Evolutionary conservation across 768 basidiomycete species (phyloP).

Genomic region (Mycena chlorophos): DNA sequence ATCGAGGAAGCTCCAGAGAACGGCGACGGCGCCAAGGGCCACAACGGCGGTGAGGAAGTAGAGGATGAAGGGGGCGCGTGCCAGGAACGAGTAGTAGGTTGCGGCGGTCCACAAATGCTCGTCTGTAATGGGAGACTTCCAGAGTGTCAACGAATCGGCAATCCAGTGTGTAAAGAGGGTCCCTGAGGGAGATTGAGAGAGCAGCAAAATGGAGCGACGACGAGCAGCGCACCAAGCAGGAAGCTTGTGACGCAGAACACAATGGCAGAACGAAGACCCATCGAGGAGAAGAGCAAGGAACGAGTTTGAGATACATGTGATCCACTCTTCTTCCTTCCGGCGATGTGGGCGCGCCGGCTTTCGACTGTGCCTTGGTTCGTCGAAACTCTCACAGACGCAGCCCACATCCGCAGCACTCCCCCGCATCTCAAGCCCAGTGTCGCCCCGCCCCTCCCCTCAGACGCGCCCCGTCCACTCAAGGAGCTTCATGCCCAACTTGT

Average conservation of each 20-base stretch:
- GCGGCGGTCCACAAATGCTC: constrained; percentile 82
- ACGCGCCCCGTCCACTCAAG: constrained; percentile 53
- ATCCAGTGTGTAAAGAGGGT: constrained; percentile 89
- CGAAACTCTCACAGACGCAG: constrained; percentile 40
- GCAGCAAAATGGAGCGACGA: constrained; percentile 1
- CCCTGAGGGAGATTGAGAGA: constrained; percentile 45
- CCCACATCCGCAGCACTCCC: constrained; percentile 27
- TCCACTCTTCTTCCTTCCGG: neutral
- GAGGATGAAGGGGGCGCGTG: constrained; percentile 57
- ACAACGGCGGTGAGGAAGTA: constrained; percentile 61
- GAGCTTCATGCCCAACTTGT: constrained; percentile 57
- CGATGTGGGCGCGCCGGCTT: constrained; percentile 10
- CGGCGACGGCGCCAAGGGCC: constrained; percentile 59
- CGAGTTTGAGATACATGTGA: neutral
- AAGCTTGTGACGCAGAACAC: constrained; percentile 80
- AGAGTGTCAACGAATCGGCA: constrained; percentile 86
- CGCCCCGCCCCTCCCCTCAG: constrained; percentile 47
- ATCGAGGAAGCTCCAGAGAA: constrained; percentile 78
- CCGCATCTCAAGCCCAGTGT: constrained; percentile 29
- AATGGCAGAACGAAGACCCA: constrained; percentile 73
- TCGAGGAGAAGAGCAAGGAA: constrained; percentile 29
- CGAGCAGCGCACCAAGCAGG: constrained; percentile 59
- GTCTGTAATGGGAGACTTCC: constrained; percentile 87
- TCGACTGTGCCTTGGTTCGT: constrained; percentile 65
- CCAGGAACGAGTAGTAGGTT: constrained; percentile 76